Conservation (phyloP, 176 grass and related monocot genomes). For the Aegilops sharonensis region DNA sequence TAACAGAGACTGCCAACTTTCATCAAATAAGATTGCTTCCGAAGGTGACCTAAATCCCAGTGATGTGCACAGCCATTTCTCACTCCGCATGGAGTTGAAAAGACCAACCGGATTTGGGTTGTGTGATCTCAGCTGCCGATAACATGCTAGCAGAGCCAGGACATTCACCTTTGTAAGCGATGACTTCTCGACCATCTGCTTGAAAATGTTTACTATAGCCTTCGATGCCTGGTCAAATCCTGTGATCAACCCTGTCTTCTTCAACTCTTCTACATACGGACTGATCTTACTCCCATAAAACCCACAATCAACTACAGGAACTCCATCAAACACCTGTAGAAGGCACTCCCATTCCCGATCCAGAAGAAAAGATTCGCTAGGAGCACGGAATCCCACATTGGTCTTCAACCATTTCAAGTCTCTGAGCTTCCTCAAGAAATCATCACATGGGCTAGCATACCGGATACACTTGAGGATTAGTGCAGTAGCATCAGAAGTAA, state of each 20-base stretch:
- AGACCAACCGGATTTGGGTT: slow-evolving; percentile 13
- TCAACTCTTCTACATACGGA: slow-evolving; percentile 48
- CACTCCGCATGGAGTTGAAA: slow-evolving; percentile 14
- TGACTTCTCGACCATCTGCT: slow-evolving; percentile 10
- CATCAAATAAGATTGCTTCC: slow-evolving; percentile 43
- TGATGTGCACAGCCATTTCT: slow-evolving; percentile 58
- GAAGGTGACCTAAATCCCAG: slow-evolving; percentile 48
- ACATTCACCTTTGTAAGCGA: slow-evolving; percentile 27
- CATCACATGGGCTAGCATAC: neutral
- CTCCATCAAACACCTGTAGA: slow-evolving; percentile 21
- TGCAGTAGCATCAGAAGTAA: slow-evolving; percentile 42
- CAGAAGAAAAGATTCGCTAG: slow-evolving; percentile 40
- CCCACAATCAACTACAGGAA: slow-evolving; percentile 49
- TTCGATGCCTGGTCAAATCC: slow-evolving; percentile 37
- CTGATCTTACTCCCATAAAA: slow-evolving; percentile 48
- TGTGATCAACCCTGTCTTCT: slow-evolving; percentile 40
- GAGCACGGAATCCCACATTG: slow-evolving; percentile 51
- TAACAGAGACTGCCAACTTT: slow-evolving; percentile 38
- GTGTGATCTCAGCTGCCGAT: slow-evolving; percentile 19
- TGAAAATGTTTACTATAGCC: slow-evolving; percentile 33
- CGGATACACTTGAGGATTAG: slow-evolving; percentile 55
- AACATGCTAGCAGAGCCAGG: slow-evolving; percentile 43
- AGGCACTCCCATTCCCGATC: slow-evolving; percentile 51
- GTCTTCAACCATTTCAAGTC: slow-evolving; percentile 61
- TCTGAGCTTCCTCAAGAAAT: slow-evolving; percentile 39